Percentiles rank a stretch among this genome's conserved stretches.
Conservation (phyloP, 441 rosid species). For the Erodium moschatum region DNA sequence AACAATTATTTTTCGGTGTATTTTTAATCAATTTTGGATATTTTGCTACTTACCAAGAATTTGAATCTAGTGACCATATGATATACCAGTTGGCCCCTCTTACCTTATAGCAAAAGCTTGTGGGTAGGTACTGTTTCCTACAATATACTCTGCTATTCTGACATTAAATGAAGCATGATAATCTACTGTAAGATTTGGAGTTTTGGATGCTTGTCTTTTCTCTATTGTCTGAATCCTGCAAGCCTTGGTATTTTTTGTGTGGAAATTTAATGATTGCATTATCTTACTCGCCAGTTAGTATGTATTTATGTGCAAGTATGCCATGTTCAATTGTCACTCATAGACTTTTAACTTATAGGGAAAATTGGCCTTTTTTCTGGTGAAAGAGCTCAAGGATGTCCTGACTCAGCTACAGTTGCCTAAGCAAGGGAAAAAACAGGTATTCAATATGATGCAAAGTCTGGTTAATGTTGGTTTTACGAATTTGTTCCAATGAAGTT, state of each 20-base stretch:
- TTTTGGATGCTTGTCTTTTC: not conserved
- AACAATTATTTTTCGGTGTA: not conserved
- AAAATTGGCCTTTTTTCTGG: conserved; percentile 24
- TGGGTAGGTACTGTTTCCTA: not conserved
- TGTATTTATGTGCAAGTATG: not conserved
- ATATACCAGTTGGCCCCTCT: not conserved
- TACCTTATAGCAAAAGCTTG: not conserved
- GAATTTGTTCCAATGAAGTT: not conserved
- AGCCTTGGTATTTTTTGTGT: not conserved
- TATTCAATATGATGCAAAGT: conserved; percentile 6
- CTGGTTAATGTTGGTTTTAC: not conserved
- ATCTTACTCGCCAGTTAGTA: not conserved
- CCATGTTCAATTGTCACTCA: not conserved
- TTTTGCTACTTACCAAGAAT: no score
- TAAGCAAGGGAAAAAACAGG: conserved; percentile 35
- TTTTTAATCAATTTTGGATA: not conserved
- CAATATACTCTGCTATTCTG: not conserved
- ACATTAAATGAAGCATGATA: not conserved
- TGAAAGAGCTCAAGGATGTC: conserved; percentile 33
- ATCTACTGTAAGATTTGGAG: not conserved
- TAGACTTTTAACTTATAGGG: conserved; percentile 17
- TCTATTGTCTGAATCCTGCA: not conserved
- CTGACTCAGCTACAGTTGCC: conserved; percentile 25
- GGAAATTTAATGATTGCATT: not conserved
- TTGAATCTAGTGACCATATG: not conserved